These are phyloP conservation scores for Gossypioides kirkii DNA, from an alignment of 345 rosid genomes.

Conservation along the genomic window DNA sequence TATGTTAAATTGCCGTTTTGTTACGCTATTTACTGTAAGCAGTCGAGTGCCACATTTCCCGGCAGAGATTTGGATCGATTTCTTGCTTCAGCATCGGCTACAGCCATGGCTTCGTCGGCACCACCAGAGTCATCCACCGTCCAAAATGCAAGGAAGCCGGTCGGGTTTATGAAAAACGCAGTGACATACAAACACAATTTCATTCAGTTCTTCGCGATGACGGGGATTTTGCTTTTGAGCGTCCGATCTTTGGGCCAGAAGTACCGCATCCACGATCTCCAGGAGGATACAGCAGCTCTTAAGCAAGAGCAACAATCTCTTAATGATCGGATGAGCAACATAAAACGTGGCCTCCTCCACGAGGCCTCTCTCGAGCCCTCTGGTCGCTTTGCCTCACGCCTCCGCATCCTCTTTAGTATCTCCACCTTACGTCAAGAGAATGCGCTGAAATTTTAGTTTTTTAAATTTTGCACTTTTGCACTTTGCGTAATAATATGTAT, in stretches of 20 bases:
- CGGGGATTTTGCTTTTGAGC: constrained; percentile 77
- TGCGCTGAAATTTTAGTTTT: not conserved
- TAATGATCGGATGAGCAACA: constrained; percentile 46
- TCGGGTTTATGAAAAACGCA: constrained; percentile 50
- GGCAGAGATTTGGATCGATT: not conserved
- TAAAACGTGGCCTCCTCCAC: constrained; percentile 53
- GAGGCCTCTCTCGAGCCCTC: constrained; percentile 79
- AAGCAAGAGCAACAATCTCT: constrained; percentile 54
- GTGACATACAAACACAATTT: constrained; percentile 55
- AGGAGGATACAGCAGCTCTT: constrained; percentile 60
- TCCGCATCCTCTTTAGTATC: constrained; percentile 46
- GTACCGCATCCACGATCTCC: constrained; percentile 66
- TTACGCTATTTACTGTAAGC: too few relatives aligned
- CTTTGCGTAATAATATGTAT: not conserved
- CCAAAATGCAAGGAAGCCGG: constrained; percentile 30
- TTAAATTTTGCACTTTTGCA: not conserved
- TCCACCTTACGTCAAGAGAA: not conserved
- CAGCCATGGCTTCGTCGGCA: constrained; percentile 37
- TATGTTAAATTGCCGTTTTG: too few relatives aligned
- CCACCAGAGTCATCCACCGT: constrained; percentile 30
- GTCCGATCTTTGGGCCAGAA: constrained; percentile 81
- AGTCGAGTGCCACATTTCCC: constrained; percentile 7
- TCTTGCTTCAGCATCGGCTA: not conserved
- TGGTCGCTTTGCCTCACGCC: constrained; percentile 70
- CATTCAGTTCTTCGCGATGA: constrained; percentile 69